A percentile compares a stretch with the other conserved stretches of the same genome.
These are phyloP conservation scores for Lunasporangiospora selenospora DNA, from an alignment of 192 early-diverging fungal genomes.

Conservation along the genomic window DNA sequence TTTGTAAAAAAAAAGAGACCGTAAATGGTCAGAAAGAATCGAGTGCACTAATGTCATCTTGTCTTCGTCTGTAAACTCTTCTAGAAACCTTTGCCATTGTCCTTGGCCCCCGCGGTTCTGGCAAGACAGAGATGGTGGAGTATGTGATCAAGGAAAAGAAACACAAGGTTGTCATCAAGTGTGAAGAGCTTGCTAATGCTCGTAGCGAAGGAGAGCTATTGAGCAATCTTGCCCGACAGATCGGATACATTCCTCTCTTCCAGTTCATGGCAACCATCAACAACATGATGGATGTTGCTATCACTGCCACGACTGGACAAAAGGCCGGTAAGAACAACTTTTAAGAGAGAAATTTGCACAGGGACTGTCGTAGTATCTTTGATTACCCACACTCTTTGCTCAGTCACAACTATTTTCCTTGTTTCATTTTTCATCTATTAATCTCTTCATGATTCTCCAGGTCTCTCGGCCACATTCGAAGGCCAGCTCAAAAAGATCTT, in stretches of 20 bases:
- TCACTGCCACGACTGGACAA: slow-evolving; percentile 87
- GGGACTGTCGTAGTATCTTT: too few relatives aligned
- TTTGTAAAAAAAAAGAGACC: too few relatives aligned
- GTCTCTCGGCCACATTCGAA: slow-evolving; percentile 82
- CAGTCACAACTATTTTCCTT: too few relatives aligned
- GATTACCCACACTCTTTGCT: too few relatives aligned
- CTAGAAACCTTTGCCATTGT: slow-evolving; percentile 86
- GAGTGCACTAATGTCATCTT: too few relatives aligned
- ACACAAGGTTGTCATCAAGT: slow-evolving; percentile 82
- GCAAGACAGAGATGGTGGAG: slow-evolving; percentile 79
- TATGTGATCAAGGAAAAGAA: slow-evolving; percentile 69
- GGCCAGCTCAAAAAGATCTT: slow-evolving; percentile 85
- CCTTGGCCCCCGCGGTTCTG: slow-evolving; percentile 84
- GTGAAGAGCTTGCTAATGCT: slow-evolving; percentile 77
- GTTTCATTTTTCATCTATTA: background rate
- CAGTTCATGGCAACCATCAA: slow-evolving; percentile 78
- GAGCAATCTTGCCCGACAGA: slow-evolving; percentile 77
- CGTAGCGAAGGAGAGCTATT: slow-evolving; percentile 78
- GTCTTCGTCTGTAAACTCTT: too few relatives aligned
- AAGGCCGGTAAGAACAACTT: slow-evolving; percentile 78
- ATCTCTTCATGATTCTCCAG: too few relatives aligned
- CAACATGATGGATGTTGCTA: slow-evolving; percentile 79
- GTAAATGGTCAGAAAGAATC: too few relatives aligned
- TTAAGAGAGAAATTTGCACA: too few relatives aligned
- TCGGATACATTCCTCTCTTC: slow-evolving; percentile 93